Evolutionary conservation across 2,329 filamentous ascomycete species (phyloP), one percentile per base, ranked within the genome.

Genomic region (Sclerotinia subarctica): DNA sequence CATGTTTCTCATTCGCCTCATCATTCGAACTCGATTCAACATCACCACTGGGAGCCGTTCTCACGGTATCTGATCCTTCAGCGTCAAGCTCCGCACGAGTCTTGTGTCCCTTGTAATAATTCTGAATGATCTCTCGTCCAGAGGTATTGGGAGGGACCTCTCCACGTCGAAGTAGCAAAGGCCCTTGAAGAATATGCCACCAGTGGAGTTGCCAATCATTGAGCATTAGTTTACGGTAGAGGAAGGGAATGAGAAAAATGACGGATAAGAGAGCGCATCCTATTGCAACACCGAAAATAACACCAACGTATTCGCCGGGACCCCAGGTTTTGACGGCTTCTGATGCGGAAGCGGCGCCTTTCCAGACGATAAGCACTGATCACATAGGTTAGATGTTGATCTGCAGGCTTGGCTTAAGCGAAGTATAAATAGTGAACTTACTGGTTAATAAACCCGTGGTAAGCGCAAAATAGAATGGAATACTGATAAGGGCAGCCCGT

Each of bases 401-500:
- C 71, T 10, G 69, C 70, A 6, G 68, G 71, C 7, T 60, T n/a
- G 0, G 60, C 69, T 26, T 71, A 63, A 73, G 56, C 38, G 70
- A 70, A 53, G 76, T 73, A 54, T 75, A 73, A 1, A 74, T 71
- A 8, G 70, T 69, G 26, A 75, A 69, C 8, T 73, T 66, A 24
- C 58, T 60, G 26, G 58, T 60, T 6, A 60, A 60, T 10, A 49
- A 47, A 3, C 51, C 52, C 1, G 64, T 56, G 1, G 64, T 66
- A 26, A 66, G 29, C 19, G 24, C 52, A 26, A 93, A 93, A 81
- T 89, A 93, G 80, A 90, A 86, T 13, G 90, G 91, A 1, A 89
- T 88, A 64, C 85, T 89, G 80, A 83, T 92, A 66, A 93, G 85
- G 35, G 90, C 90, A 89, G 89, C 92, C 8, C 82, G 84, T 2